Evolutionary conservation across 1,284 basidiomycete species (phyloP).

Genomic region (Trichosporon asahii): DNA sequence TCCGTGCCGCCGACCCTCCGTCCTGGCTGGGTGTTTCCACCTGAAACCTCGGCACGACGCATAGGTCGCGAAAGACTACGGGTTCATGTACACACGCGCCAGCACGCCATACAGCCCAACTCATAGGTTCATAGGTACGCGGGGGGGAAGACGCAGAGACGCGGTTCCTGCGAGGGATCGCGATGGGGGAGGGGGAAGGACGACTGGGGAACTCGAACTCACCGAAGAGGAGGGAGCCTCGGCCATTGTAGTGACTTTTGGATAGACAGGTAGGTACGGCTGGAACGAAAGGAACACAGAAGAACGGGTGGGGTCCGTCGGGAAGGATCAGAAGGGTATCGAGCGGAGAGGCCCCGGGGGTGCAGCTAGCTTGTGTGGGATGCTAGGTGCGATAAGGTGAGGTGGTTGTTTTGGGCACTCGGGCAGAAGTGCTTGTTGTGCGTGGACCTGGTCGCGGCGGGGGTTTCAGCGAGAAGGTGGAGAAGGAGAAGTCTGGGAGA

Average conservation of each 20-base stretch:
- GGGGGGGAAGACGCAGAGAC: not conserved
- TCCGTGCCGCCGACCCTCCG: not conserved
- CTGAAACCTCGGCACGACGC: not conserved
- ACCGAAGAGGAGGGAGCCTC: conserved; percentile 3
- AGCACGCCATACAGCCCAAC: not conserved
- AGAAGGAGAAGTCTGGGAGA: not conserved
- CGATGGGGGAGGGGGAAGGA: not conserved
- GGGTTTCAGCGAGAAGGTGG: not conserved
- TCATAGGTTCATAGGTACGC: not conserved
- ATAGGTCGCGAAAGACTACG: not conserved
- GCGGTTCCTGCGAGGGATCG: not conserved
- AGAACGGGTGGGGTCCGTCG: not conserved
- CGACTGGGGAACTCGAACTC: not conserved
- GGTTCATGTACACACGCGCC: not conserved
- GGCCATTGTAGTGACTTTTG: not conserved
- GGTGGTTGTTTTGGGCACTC: not conserved
- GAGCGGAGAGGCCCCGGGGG: not conserved
- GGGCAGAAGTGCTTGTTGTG: not conserved
- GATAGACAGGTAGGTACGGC: not conserved
- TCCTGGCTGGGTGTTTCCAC: not conserved
- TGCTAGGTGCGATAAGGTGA: not conserved
- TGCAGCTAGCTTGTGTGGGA: not conserved
- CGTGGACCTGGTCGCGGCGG: not conserved
- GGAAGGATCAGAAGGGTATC: not conserved
- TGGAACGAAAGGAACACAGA: not conserved